These are phyloP conservation scores for Carex scoparia DNA, from an alignment of 176 grass and related monocot genomes.

Conservation along the genomic window DNA sequence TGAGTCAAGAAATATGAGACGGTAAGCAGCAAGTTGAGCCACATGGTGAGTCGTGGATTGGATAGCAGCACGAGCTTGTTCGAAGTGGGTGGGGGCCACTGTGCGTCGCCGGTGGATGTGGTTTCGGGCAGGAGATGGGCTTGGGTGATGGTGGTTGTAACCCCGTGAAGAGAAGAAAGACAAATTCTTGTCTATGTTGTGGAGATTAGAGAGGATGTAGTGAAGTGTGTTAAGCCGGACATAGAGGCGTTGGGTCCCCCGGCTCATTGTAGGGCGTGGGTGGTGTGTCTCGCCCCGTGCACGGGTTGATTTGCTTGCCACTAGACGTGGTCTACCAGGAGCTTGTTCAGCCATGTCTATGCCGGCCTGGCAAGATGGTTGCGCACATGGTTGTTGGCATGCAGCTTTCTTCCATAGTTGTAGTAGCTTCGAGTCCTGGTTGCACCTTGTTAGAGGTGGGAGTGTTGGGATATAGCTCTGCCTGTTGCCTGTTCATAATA, in stretches of 20 bases:
- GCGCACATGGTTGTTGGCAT: slow-evolving; percentile 23
- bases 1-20: slow-evolving; percentile 60
- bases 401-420: slow-evolving; percentile 62
- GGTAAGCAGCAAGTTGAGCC: slow-evolving; percentile 46
- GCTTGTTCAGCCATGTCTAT: slow-evolving; percentile 15
- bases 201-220: slow-evolving; percentile 47
- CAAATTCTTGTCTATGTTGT: slow-evolving; percentile 45
- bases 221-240: slow-evolving; percentile 66
- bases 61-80: slow-evolving; percentile 34
- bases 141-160: slow-evolving; percentile 2
- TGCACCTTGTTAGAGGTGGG: slow-evolving; percentile 59
- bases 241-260: slow-evolving; percentile 38
- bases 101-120: slow-evolving; percentile 4
- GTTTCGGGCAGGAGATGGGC: slow-evolving; percentile 20
- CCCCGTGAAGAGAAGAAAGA: slow-evolving; percentile 25
- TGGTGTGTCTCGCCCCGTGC: slow-evolving; percentile 5
- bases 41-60: slow-evolving; percentile 42
- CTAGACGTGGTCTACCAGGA: slow-evolving; percentile 25
- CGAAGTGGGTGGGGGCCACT: slow-evolving; percentile 39
- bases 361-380: slow-evolving; percentile 14
- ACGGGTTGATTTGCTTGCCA: slow-evolving; percentile 13
- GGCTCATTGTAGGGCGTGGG: slow-evolving; percentile 39
- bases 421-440: slow-evolving; percentile 58
- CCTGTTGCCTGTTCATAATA: slow-evolving; percentile 37
- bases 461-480: slow-evolving; percentile 40